Conservation (phyloP, 2,329 filamentous ascomycete species). For the Cadophora gregata region DNA sequence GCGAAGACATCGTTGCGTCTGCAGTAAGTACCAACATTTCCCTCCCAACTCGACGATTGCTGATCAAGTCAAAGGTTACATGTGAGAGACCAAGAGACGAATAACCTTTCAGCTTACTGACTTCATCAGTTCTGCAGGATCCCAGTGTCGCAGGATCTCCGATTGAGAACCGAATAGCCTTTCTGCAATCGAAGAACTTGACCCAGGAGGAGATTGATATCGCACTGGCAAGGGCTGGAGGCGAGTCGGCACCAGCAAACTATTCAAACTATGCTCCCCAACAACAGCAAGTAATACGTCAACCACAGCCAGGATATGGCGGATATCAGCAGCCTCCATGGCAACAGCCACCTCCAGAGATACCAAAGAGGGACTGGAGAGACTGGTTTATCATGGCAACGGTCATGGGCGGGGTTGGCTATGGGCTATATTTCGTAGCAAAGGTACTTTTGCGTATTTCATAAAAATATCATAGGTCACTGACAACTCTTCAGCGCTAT, state of each 20-base stretch:
- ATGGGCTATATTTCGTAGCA: conserved; percentile 85
- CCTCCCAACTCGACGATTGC: conserved; percentile 31
- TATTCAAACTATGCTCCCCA: conserved; percentile 49
- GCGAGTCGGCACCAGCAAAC: conserved; percentile 55
- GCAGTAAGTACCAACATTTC: conserved; percentile 60
- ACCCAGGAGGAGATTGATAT: conserved; percentile 93
- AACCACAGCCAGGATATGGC: conserved; percentile 51
- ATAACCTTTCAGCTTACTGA: conserved; percentile 28
- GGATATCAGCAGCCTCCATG: conserved; percentile 59
- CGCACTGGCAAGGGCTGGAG: conserved; percentile 77
- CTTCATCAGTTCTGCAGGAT: conserved; percentile 80
- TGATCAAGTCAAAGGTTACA: conserved; percentile 42
- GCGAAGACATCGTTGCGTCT: conserved; percentile 89
- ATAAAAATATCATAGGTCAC: background rate
- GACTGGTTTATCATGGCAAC: conserved; percentile 99
- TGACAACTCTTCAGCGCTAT: conserved; percentile 68
- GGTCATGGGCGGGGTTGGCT: conserved; percentile 86
- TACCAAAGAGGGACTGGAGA: conserved; percentile 89
- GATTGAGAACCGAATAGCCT: conserved; percentile 91
- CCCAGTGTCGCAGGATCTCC: conserved; percentile 88
- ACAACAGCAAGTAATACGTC: conserved; percentile 49
- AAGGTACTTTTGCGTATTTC: conserved; percentile 65
- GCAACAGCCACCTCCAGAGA: conserved; percentile 61
- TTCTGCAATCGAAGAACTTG: conserved; percentile 94
- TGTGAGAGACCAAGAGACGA: conserved; percentile 39